Conservation (phyloP, 176 grass and related monocot genomes). For the Avena eriantha region DNA sequence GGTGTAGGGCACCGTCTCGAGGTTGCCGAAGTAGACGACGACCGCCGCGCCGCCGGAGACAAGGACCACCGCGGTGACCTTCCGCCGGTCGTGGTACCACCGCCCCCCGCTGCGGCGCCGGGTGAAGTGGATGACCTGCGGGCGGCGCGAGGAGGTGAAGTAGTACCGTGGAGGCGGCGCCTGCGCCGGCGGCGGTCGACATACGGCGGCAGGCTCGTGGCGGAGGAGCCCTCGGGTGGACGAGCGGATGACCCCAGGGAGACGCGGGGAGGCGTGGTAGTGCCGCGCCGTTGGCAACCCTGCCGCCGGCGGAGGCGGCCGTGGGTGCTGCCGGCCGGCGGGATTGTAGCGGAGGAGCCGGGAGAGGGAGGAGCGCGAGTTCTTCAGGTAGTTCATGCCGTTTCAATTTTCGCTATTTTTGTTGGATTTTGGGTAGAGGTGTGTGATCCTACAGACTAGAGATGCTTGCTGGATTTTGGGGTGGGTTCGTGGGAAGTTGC, state of each 20-base stretch:
- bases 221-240: conserved; percentile 40
- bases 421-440: conserved; percentile 20
- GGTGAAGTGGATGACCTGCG: conserved; percentile 67
- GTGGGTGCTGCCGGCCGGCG: neutral
- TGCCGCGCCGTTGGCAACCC: neutral
- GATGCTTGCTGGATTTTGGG: neutral
- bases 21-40: conserved; percentile 78
- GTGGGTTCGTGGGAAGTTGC: neutral
- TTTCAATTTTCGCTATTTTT: neutral
- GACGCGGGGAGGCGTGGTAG: conserved; percentile 41
- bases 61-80: conserved; percentile 50
- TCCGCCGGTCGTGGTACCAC: conserved; percentile 88
- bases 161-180: conserved; percentile 37
- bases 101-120: conserved; percentile 52
- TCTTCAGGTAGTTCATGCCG: conserved; percentile 50
- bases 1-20: conserved; percentile 90
- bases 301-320: neutral
- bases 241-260: conserved; percentile 37
- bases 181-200: neutral
- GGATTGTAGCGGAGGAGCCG: conserved; percentile 44
- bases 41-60: conserved; percentile 42
- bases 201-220: conserved; percentile 24
- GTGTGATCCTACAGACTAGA: conserved; percentile 27
- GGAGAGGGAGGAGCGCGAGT: conserved; percentile 48
- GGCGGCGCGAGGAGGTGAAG: conserved; percentile 50